phyloP scores from a whole-genome alignment of 495 filamentous ascomycete genomes.

The Neurospora tetraspora region DNA sequence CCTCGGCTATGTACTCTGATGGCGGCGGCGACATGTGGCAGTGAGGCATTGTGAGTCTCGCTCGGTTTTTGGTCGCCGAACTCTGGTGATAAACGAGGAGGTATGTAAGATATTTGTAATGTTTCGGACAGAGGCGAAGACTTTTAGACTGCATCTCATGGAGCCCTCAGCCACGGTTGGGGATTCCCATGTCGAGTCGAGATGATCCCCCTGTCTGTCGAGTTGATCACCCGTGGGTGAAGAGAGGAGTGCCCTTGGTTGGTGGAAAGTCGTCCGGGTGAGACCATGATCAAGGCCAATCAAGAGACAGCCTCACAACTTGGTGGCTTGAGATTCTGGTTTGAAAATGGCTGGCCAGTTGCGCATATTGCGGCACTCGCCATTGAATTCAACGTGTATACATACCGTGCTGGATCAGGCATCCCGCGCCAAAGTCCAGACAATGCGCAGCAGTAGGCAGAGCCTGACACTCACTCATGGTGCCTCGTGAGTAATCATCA shows the following conservation, averaged over 20 bases:
- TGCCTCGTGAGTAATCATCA: neutral
- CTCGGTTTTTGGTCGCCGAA: neutral
- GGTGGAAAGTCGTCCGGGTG: neutral
- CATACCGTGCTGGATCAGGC: too few species aligned
- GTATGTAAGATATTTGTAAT: neutral
- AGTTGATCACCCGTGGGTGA: neutral
- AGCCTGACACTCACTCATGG: neutral
- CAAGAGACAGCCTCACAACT: neutral
- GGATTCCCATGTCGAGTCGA: neutral
- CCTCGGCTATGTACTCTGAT: neutral
- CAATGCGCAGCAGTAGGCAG: neutral
- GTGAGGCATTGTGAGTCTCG: neutral
- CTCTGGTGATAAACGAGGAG: neutral
- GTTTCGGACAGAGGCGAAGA: neutral
- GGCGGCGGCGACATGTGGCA: neutral
- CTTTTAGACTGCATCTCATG: neutral
- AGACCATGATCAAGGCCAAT: neutral
- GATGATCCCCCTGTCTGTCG: neutral
- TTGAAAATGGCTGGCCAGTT: neutral
- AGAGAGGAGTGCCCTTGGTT: neutral
- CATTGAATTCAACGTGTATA: neutral
- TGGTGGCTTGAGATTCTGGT: neutral
- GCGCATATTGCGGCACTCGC: neutral
- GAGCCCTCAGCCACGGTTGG: neutral
- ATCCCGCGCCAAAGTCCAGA: neutral